These are phyloP conservation scores for Trichoderma sp. DNA, from an alignment of 2,329 filamentous ascomycete species.

Conservation along the genomic window DNA sequence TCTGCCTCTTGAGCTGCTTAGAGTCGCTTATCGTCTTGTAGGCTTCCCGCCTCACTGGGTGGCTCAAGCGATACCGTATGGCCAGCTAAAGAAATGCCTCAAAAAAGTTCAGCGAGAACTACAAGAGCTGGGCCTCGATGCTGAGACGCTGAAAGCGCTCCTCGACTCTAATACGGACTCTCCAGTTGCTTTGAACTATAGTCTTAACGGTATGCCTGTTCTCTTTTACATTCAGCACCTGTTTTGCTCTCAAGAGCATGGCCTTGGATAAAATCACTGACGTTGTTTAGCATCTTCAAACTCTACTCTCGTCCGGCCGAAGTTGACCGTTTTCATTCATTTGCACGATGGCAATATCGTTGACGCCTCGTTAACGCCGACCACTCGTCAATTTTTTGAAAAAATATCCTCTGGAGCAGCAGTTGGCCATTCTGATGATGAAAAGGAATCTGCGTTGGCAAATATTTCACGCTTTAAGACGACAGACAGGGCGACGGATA, in stretches of 20 bases:
- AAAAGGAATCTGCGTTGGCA: background rate
- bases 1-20: background rate
- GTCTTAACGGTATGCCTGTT: slow-evolving; percentile 50
- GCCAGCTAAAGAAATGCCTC: slow-evolving; percentile 84
- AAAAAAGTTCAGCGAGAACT: slow-evolving; percentile 77
- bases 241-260: background rate
- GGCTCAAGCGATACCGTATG: slow-evolving; percentile 77
- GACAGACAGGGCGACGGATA: background rate
- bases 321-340: slow-evolving; percentile 69
- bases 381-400: slow-evolving; percentile 65
- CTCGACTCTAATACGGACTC: slow-evolving; percentile 54
- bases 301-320: slow-evolving; percentile 60
- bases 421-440: slow-evolving; percentile 16
- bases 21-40: slow-evolving; percentile 28
- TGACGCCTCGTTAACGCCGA: slow-evolving; percentile 66
- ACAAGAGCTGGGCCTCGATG: slow-evolving; percentile 68
- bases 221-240: background rate
- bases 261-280: background rate
- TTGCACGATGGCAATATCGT: slow-evolving; percentile 66
- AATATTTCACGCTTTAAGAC: background rate
- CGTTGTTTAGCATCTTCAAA: slow-evolving; percentile 36
- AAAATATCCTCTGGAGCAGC: slow-evolving; percentile 54
- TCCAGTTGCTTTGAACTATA: slow-evolving; percentile 54
- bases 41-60: slow-evolving; percentile 74
- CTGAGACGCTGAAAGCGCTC: slow-evolving; percentile 67